phyloP scores from a whole-genome alignment of 1,139 yeast genomes.

The Pichia sp. region DNA sequence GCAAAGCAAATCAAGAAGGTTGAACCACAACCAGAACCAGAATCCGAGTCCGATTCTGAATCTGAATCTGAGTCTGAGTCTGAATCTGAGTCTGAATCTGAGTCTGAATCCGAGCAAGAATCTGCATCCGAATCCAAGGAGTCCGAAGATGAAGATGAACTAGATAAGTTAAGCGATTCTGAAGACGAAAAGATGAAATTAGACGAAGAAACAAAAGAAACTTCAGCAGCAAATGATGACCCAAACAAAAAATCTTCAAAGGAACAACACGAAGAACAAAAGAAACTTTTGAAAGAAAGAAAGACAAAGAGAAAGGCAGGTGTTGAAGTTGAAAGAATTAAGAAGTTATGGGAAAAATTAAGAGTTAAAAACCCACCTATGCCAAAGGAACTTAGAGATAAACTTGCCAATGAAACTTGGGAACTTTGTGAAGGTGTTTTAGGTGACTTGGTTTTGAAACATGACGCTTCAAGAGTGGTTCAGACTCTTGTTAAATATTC shows the following conservation, averaged over 20 bases:
- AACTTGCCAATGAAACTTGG: conserved; percentile 82
- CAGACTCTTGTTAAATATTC: conserved; percentile 89
- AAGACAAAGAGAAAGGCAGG: conserved; percentile 85
- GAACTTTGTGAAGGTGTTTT: conserved; percentile 66
- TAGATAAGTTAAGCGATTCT: conserved; percentile 1
- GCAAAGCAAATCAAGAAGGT: conserved; percentile 9
- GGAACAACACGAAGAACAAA: conserved; percentile 80
- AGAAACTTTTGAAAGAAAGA: conserved; percentile 69
- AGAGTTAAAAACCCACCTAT: conserved; percentile 82
- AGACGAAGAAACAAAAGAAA: conserved; percentile 18
- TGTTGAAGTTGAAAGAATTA: conserved; percentile 74
- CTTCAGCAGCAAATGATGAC: conserved; percentile 22
- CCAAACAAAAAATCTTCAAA: conserved; percentile 42
- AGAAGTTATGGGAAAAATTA: conserved; percentile 83
- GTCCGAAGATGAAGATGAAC: conserved; percentile 20
- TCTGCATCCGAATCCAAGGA: conserved; percentile 7
- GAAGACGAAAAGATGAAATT: conserved; percentile 9
- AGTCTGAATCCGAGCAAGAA: conserved; percentile 2
- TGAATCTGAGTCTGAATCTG: conserved; percentile 7
- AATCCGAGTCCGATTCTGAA: conserved; percentile 11
- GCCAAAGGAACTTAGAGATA: conserved; percentile 69
- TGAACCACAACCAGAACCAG: conserved; percentile 5
- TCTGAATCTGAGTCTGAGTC: conserved; percentile 8
- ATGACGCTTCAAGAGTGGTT: conserved; percentile 93
- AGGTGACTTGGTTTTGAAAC: conserved; percentile 83